A percentile compares a stretch with the other conserved stretches of the same genome.
Evolutionary conservation across 129 eudicot species (phyloP).

Genomic region (Lactuca saligna): DNA sequence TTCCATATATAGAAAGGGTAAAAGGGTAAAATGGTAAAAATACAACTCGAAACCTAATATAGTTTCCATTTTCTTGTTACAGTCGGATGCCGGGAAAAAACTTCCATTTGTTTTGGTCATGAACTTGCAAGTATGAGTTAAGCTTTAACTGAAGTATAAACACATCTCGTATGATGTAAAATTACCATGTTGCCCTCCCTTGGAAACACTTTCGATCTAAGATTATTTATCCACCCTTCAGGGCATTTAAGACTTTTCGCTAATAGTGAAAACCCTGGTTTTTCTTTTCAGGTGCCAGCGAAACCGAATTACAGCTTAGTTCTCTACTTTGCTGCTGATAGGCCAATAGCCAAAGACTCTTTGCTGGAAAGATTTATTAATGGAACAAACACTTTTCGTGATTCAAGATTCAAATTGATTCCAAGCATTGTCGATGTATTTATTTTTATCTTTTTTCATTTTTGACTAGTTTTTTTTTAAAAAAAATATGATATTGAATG

Average conservation of each 20-base stretch:
- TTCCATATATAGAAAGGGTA: too few relatives aligned
- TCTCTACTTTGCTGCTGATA: constrained; percentile 92
- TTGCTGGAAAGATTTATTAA: constrained; percentile 77
- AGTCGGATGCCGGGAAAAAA: constrained; percentile 83
- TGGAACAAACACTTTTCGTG: constrained; percentile 80
- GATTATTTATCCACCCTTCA: too few relatives aligned
- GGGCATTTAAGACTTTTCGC: too few relatives aligned
- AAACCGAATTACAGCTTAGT: constrained; percentile 93
- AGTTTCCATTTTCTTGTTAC: constrained; percentile 33
- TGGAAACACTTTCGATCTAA: too few relatives aligned
- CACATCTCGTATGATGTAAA: not conserved
- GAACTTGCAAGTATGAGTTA: constrained; percentile 71
- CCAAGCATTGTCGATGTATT: constrained; percentile 89
- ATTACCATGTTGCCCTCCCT: not conserved
- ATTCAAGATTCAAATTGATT: constrained; percentile 88
- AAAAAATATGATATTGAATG: not conserved
- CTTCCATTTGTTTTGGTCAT: constrained; percentile 84
- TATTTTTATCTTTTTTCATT: not conserved
- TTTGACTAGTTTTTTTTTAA: not conserved
- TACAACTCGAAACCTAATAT: not conserved
- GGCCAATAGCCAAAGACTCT: constrained; percentile 74
- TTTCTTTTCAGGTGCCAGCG: constrained; percentile 69
- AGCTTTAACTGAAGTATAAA: not conserved
- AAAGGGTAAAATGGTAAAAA: too few relatives aligned
- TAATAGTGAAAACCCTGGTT: too few relatives aligned